phyloP scores from a whole-genome alignment of 306 rosid genomes.

The Senna tora region DNA sequence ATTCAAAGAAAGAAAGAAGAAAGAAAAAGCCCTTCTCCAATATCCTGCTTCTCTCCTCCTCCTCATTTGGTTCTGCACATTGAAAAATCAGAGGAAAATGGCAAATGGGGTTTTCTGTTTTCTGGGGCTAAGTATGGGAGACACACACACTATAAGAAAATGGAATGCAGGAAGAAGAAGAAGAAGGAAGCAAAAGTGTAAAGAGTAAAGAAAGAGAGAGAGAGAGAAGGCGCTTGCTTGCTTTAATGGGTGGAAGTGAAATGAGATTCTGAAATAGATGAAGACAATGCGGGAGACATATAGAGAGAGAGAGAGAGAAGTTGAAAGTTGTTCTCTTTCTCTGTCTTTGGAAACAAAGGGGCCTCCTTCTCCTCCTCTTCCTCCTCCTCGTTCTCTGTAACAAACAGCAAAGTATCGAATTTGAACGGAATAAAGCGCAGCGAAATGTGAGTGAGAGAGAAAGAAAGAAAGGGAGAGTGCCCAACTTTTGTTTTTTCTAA shows the following conservation, averaged over 20 bases:
- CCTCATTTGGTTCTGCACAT: constrained; percentile 26
- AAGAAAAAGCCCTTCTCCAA: constrained; percentile 41
- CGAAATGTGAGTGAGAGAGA: constrained; percentile 24
- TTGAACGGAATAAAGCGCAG: constrained; percentile 86
- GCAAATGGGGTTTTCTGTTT: constrained; percentile 34
- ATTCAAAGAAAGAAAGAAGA: constrained; percentile 36
- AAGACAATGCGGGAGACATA: constrained; percentile 88
- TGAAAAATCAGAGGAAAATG: constrained; percentile 28
- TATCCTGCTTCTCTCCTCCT: constrained; percentile 40
- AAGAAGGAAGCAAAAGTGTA: constrained; percentile 38
- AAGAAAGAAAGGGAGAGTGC: constrained; percentile 1
- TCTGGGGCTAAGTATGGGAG: constrained; percentile 37
- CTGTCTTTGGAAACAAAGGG: constrained; percentile 60
- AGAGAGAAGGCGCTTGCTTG: constrained; percentile 48
- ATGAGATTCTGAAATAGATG: constrained; percentile 79
- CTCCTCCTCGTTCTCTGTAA: constrained; percentile 94
- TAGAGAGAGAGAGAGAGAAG: constrained; percentile 36
- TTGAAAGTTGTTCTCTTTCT: constrained; percentile 43
- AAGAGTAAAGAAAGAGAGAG: constrained; percentile 41
- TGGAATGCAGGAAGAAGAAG: constrained; percentile 46
- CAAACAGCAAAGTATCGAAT: constrained; percentile 76
- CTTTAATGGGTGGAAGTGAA: constrained; percentile 87
- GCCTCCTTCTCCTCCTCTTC: constrained; percentile 84
- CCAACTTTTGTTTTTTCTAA: constrained; percentile 36
- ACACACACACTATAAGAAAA: constrained; percentile 39